Percentiles rank a stretch among this genome's conserved stretches.
Conservation (phyloP, 345 rosid genomes). For the Zanthoxylum bungeanum region DNA sequence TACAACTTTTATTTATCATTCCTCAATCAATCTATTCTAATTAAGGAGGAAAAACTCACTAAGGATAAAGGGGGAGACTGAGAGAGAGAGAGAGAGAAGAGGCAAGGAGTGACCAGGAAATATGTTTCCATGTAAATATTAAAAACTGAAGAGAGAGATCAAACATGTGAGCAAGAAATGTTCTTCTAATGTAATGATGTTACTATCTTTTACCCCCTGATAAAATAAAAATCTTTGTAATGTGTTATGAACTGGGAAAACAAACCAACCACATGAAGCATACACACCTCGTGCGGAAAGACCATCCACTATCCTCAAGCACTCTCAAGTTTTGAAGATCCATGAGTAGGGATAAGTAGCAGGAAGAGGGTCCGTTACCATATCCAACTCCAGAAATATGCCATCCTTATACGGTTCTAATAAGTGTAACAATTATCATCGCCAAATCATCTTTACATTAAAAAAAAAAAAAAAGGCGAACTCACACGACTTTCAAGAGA, state of each 20-base stretch:
- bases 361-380: too few relatives aligned
- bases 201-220: not conserved
- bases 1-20: not conserved
- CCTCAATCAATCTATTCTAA: not conserved
- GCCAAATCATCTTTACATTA: not conserved
- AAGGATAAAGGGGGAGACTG: too few relatives aligned
- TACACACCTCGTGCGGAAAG: slow-evolving; percentile 91
- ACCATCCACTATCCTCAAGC: slow-evolving; percentile 97
- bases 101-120: not conserved
- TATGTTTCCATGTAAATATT: not conserved
- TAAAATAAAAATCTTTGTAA: not conserved
- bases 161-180: not conserved
- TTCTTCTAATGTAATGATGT: not conserved
- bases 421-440: not conserved
- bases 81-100: too few relatives aligned
- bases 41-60: not conserved
- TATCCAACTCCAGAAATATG: too few relatives aligned
- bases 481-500: not conserved
- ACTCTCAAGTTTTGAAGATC: too few relatives aligned
- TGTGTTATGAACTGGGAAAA: not conserved
- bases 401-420: not conserved
- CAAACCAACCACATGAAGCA: not conserved
- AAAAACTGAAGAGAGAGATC: not conserved
- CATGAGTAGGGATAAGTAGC: too few relatives aligned
- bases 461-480: not conserved